Evolutionary conservation across 257 asterid genomes (phyloP).

Genomic region (Salvia miltiorrhiza): DNA sequence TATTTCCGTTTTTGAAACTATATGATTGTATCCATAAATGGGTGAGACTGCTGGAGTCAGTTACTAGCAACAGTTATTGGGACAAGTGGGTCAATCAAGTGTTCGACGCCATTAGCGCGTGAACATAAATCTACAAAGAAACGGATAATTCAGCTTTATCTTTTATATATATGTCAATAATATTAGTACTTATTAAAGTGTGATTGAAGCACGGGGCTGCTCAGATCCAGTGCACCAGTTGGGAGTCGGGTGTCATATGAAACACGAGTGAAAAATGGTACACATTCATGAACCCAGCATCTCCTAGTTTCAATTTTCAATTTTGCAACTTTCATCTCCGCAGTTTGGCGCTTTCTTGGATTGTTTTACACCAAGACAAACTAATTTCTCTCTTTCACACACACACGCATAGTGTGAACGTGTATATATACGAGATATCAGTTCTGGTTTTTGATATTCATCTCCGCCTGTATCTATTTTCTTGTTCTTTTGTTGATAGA

Average conservation of each 20-base stretch:
- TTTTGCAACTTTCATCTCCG: background rate
- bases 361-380: background rate
- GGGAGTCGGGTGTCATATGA: slow-evolving; percentile 20
- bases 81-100: too few relatives aligned
- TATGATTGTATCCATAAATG: too few relatives aligned
- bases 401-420: background rate
- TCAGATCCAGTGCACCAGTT: slow-evolving; percentile 32
- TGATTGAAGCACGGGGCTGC: background rate
- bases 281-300: slow-evolving; percentile 28
- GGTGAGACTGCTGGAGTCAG: too few relatives aligned
- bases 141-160: background rate
- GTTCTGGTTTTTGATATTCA: background rate
- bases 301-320: background rate
- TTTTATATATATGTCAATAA: background rate
- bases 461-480: background rate
- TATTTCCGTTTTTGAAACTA: too few relatives aligned
- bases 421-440: background rate
- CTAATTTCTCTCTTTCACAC: background rate
- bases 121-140: too few relatives aligned
- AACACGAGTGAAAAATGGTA: slow-evolving; percentile 24
- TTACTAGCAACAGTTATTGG: too few relatives aligned
- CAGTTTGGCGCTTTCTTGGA: background rate
- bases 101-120: slow-evolving; percentile 18
- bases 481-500: background rate
- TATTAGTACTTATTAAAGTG: background rate